These are phyloP conservation scores for Brassica nigra DNA, from an alignment of 345 rosid genomes.

Conservation along the genomic window DNA sequence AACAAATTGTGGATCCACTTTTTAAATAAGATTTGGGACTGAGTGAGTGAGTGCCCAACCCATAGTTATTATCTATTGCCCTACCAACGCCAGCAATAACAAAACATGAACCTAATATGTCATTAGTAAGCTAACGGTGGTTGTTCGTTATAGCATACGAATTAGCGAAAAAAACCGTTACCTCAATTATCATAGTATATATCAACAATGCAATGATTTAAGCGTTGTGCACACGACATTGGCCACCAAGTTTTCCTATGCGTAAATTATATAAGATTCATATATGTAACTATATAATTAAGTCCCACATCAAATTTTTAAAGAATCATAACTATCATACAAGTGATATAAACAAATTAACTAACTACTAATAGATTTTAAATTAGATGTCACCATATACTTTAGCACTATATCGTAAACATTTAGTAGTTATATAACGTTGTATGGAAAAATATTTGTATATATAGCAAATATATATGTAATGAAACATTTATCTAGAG, in stretches of 20 bases:
- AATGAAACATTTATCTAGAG: background rate
- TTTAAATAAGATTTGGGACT: background rate
- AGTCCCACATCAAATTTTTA: background rate
- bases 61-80: background rate
- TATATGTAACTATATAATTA: background rate
- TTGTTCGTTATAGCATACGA: constrained; percentile 32
- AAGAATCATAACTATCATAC: background rate
- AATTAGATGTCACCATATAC: background rate
- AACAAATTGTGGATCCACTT: constrained; percentile 29
- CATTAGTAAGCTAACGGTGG: constrained; percentile 22
- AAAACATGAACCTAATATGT: background rate
- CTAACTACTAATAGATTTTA: background rate
- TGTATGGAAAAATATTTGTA: background rate
- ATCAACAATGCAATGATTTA: constrained; percentile 4
- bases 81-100: constrained; percentile 19
- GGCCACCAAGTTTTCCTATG: constrained; percentile 13
- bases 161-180: constrained; percentile 34
- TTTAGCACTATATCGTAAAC: background rate
- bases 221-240: constrained; percentile 22
- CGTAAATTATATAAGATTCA: background rate
- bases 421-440: background rate
- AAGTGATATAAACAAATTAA: background rate
- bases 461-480: background rate
- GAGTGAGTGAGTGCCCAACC: background rate
- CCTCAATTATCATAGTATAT: background rate